Conservation (phyloP, 139 green algal species). For the Nannochloris sp. region DNA sequence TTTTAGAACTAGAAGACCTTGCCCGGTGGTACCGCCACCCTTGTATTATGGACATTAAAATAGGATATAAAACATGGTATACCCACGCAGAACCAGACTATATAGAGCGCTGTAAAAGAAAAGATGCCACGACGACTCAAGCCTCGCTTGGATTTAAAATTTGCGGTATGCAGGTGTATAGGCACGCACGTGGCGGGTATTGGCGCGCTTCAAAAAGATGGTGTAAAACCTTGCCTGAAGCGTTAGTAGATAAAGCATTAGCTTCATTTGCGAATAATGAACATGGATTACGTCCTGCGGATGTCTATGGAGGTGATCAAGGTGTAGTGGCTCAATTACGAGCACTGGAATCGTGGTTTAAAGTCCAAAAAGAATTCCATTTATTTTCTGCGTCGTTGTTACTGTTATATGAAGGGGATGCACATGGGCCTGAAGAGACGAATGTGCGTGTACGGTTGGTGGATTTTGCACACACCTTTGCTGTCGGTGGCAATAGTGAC, state of each 20-base stretch:
- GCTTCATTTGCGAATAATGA: slow-evolving; percentile 61
- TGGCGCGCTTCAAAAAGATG: slow-evolving; percentile 56
- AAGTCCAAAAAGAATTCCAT: slow-evolving; percentile 54
- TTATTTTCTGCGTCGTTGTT: slow-evolving; percentile 74
- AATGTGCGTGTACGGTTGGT: slow-evolving; percentile 49
- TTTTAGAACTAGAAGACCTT: slow-evolving; percentile 69
- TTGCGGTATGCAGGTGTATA: slow-evolving; percentile 68
- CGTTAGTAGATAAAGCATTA: slow-evolving; percentile 52
- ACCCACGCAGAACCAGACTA: slow-evolving; percentile 38
- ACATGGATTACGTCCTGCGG: slow-evolving; percentile 27
- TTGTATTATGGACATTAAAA: slow-evolving; percentile 72
- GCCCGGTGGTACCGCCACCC: slow-evolving; percentile 48
- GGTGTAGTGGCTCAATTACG: slow-evolving; percentile 56
- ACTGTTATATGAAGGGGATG: slow-evolving; percentile 72
- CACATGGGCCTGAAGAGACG: slow-evolving; percentile 14
- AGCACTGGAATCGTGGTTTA: slow-evolving; percentile 52
- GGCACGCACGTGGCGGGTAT: slow-evolving; percentile 33
- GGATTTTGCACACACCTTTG: slow-evolving; percentile 84
- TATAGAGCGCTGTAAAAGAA: slow-evolving; percentile 58
- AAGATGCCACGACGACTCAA: slow-evolving; percentile 70
- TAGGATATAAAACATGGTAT: slow-evolving; percentile 61
- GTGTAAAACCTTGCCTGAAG: slow-evolving; percentile 60
- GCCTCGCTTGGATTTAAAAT: slow-evolving; percentile 69
- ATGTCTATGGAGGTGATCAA: slow-evolving; percentile 41
- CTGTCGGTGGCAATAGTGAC: slow-evolving; percentile 2